Evolutionary conservation across 768 basidiomycete species (phyloP), one percentile per base, ranked within the genome.

Genomic region (Phallus indusiatus): DNA sequence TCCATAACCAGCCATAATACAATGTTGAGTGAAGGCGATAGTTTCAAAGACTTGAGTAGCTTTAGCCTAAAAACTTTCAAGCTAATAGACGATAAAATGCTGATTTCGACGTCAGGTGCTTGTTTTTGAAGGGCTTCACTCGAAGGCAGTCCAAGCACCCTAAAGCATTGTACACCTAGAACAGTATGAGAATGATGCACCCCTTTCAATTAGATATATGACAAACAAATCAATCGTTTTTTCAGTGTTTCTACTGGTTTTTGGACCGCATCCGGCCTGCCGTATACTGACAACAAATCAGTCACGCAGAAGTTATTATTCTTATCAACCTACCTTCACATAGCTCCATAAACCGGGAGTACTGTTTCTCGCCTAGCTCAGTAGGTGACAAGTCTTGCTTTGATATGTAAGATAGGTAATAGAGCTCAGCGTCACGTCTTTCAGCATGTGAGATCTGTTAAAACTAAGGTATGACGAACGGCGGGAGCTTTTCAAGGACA

Each of bases 401-500:
- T 55, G 76, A 74, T 62, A 90, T 73, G 62, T 77, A 75, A 11
- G 88, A 86, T 53, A 93, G 75, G 71, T 93, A 95, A 67, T 88
- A 88, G 22, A 90, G 68, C 70, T 95, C 92, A 53, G 83, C 81
- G 65, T 94, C 92, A n/a, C 71, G 74, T 46, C 92, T 78, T 68
- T 93, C 89, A 63, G 78, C 82, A 9, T 68, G 63, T 9, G 85
- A 80, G 49, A 94, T 81, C 89, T 93, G 63, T 21, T 16, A 47
- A 48, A 35, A 3, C 14, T 12, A 24, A 8, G 33, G 35, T 8
- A 50, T 20, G 5, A 47, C 56, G 34, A n/a, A 33, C 42, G 54
- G 49, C 61, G 50, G 28, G 2, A 28, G 28, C 2, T 34, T 51
- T 28, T 58, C 53, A 61, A n/a, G 28, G 18, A 60, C 59, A 55